Percentiles rank a stretch among this genome's conserved stretches.
Conservation (phyloP, 192 early-diverging fungal species). For the Globomyces pollinis-pini region DNA sequence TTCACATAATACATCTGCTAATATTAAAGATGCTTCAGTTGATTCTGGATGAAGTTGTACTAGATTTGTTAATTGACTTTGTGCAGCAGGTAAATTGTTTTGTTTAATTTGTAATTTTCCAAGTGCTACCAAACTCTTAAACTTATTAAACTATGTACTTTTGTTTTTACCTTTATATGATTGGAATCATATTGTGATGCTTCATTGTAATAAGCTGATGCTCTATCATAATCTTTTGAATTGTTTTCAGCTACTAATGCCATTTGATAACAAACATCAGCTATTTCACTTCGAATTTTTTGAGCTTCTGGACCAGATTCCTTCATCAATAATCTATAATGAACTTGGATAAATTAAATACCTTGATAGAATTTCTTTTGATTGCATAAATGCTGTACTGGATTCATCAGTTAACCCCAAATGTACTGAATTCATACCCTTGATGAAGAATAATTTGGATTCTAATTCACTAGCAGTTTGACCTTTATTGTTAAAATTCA, state of each 20-base stretch:
- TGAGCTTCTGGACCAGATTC: too few relatives aligned
- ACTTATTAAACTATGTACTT: conserved; percentile 18
- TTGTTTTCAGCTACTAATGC: neutral
- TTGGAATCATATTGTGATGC: conserved; percentile 27
- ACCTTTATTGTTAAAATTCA: too few relatives aligned
- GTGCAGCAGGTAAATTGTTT: conserved; percentile 35
- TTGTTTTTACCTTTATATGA: conserved; percentile 35
- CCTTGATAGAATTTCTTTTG: neutral
- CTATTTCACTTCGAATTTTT: too few relatives aligned
- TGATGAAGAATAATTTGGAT: too few relatives aligned
- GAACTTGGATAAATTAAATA: too few relatives aligned
- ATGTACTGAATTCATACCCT: neutral
- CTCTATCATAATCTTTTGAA: conserved; percentile 27
- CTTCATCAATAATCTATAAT: too few relatives aligned
- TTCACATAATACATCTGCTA: conserved; percentile 42
- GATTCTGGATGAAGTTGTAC: conserved; percentile 23
- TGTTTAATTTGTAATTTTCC: conserved; percentile 25
- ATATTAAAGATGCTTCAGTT: conserved; percentile 39
- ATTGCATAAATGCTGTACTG: neutral
- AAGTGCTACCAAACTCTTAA: conserved; percentile 31
- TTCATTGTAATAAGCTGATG: conserved; percentile 32
- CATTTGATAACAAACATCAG: neutral
- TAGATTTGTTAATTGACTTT: conserved; percentile 33
- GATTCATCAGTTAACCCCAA: neutral
- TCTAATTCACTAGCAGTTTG: too few relatives aligned